Percentiles rank a stretch among this genome's conserved stretches.
phyloP scores from a whole-genome alignment of 768 basidiomycete species.

The Collybia sp. region DNA sequence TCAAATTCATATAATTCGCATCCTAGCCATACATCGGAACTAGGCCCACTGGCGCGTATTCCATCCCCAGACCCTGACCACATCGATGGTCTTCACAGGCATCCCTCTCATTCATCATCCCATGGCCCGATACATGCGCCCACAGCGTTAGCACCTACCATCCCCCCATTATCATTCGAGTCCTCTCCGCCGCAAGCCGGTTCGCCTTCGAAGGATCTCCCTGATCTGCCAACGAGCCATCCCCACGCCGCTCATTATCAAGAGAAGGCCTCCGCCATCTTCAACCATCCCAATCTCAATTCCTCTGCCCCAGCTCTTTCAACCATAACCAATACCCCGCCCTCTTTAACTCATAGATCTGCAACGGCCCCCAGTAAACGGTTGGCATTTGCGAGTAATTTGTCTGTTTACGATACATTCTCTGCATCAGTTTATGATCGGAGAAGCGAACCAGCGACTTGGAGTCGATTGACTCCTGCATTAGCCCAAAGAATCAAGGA shows the following conservation, averaged over 20 bases:
- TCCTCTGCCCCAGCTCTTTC: conserved; percentile 88
- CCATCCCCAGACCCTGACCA: conserved; percentile 83
- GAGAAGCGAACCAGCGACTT: conserved; percentile 93
- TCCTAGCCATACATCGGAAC: conserved; percentile 40
- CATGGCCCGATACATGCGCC: conserved; percentile 29
- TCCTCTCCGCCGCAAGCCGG: conserved; percentile 9
- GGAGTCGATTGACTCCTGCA: conserved; percentile 92
- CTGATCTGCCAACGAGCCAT: conserved; percentile 26
- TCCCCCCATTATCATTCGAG: conserved; percentile 61
- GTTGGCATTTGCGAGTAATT: conserved; percentile 84
- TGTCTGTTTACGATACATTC: conserved; percentile 98
- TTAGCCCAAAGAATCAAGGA: conserved; percentile 97
- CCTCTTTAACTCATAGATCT: conserved; percentile 65
- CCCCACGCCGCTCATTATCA: conserved; percentile 31
- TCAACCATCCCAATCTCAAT: conserved; percentile 78
- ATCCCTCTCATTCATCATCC: conserved; percentile 50
- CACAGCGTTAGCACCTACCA: conserved; percentile 50
- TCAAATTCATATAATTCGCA: conserved; percentile 81
- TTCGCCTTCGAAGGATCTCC: conserved; percentile 32
- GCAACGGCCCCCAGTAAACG: conserved; percentile 68
- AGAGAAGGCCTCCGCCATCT: conserved; percentile 50
- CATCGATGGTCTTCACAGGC: conserved; percentile 81
- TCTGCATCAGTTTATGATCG: conserved; percentile 88
- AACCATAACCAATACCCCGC: conserved; percentile 39
- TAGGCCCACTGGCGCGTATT: conserved; percentile 77